A percentile compares a stretch with the other conserved stretches of the same genome.
Conservation (phyloP, 306 rosid genomes). For the Rosa multiflora region DNA sequence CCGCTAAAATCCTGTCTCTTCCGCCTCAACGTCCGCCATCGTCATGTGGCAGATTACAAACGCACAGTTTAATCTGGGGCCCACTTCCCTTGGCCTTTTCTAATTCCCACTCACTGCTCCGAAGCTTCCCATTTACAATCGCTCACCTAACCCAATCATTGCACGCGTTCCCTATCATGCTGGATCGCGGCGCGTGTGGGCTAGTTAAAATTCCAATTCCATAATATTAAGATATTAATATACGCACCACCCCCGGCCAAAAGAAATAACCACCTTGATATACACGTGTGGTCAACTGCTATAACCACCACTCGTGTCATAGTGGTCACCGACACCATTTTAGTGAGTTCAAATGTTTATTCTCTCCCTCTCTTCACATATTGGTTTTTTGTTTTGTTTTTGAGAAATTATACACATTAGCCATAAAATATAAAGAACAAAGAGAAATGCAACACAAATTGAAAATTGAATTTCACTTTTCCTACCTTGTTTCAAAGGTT, state of each 20-base stretch:
- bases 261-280: background rate
- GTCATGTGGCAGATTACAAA: background rate
- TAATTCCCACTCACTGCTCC: background rate
- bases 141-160: background rate
- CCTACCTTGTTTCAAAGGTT: no score
- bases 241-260: background rate
- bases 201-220: background rate
- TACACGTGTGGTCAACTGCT: background rate
- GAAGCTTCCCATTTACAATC: background rate
- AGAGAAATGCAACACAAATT: no score
- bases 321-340: conserved; percentile 32
- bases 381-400: no score
- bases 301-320: background rate
- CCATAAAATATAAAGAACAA: no score
- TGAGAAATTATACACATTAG: no score
- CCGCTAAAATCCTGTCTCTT: background rate
- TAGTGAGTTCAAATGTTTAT: no score
- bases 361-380: no score
- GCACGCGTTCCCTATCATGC: background rate
- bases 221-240: background rate
- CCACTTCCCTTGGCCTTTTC: background rate
- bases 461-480: no score
- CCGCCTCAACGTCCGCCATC: background rate
- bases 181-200: conserved; percentile 3
- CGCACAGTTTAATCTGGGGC: background rate